These are phyloP conservation scores for Saposhnikovia divaricata DNA, from an alignment of 129 eudicot genomes.

Conservation along the genomic window DNA sequence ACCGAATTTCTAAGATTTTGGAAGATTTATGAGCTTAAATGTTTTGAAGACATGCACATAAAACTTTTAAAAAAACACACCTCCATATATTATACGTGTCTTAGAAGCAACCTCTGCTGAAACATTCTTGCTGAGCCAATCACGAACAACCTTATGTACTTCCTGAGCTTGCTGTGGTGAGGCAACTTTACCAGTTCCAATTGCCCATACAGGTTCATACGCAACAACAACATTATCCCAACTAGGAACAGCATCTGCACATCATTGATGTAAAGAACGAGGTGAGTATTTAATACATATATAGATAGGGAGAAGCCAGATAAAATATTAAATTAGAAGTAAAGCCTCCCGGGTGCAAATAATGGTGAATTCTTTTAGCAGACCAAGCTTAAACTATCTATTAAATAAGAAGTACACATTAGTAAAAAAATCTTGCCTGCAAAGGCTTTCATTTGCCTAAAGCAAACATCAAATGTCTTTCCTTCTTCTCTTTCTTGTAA, in stretches of 20 bases:
- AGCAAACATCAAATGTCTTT: constrained; percentile 92
- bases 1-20: background rate
- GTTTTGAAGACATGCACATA: background rate
- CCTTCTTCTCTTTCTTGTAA: constrained; percentile 93
- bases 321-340: too few species aligned
- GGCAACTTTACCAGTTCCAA: constrained; percentile 89
- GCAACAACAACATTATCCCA: constrained; percentile 94
- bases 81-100: constrained; percentile 94
- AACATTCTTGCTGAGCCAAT: constrained; percentile 32
- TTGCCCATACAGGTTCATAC: constrained; percentile 98
- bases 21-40: background rate
- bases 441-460: constrained; percentile 77
- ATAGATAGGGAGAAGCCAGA: background rate
- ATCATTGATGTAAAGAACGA: background rate
- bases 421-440: constrained; percentile 47
- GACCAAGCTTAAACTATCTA: background rate
- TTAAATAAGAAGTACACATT: background rate
- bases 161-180: constrained; percentile 32
- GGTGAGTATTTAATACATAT: background rate
- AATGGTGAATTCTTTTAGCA: background rate
- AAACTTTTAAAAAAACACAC: constrained; percentile 18
- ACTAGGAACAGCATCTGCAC: constrained; percentile 85
- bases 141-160: constrained; percentile 29
- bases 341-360: too few species aligned
- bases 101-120: constrained; percentile 89